phyloP scores from a whole-genome alignment of 1,139 yeast genomes.

The Magnusiomyces suaveolens region DNA sequence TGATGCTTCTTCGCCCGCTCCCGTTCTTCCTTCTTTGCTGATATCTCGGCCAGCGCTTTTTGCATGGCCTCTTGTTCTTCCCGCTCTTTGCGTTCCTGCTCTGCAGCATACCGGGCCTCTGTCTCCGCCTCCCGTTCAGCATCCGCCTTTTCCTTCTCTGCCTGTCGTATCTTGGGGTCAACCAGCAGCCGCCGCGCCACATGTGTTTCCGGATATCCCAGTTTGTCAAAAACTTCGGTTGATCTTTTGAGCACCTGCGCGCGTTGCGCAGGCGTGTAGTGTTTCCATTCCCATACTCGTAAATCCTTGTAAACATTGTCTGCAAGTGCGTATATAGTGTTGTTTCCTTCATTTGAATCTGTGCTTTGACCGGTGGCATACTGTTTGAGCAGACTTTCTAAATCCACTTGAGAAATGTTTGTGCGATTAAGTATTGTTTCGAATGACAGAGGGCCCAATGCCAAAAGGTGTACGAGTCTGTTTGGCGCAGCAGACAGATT shows the following conservation, averaged over 20 bases:
- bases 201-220: constrained; percentile 26
- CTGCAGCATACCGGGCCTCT: constrained; percentile 12
- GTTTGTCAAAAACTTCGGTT: constrained; percentile 28
- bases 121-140: constrained; percentile 11
- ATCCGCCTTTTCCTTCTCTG: constrained; percentile 11
- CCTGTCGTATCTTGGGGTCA: constrained; percentile 26
- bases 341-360: not conserved
- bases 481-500: constrained; percentile 25
- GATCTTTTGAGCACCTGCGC: constrained; percentile 26
- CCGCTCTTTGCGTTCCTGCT: constrained; percentile 2
- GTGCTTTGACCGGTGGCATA: constrained; percentile 18
- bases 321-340: constrained; percentile 20
- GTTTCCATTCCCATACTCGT: constrained; percentile 34
- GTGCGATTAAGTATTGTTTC: constrained; percentile 27
- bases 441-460: constrained; percentile 25
- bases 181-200: constrained; percentile 26
- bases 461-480: constrained; percentile 32
- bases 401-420: constrained; percentile 24
- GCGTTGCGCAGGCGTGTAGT: constrained; percentile 29
- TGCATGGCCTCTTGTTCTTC: constrained; percentile 9
- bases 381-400: constrained; percentile 25
- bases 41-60: constrained; percentile 6
- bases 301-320: constrained; percentile 29
- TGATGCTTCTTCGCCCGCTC: not conserved
- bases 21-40: constrained; percentile 7